Conservation (phyloP, 257 asterid species). For the Mitragyna speciosa region DNA sequence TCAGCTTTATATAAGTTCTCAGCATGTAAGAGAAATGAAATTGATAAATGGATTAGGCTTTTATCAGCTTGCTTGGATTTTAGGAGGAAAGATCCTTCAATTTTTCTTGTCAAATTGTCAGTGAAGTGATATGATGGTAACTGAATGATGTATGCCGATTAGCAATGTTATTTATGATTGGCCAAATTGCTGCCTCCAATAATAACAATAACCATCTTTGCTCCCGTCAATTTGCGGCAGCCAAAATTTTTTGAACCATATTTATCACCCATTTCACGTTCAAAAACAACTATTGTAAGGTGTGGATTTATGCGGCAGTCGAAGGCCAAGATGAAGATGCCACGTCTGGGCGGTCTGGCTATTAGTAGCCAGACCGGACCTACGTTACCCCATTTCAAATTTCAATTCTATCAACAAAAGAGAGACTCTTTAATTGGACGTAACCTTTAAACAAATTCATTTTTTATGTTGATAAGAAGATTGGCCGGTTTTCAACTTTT, state of each 20-base stretch:
- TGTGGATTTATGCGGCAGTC: no score
- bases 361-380: slow-evolving; percentile 2
- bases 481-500: slow-evolving; percentile 2
- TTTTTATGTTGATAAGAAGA: not conserved
- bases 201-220: no score
- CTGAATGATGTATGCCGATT: no score
- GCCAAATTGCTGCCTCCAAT: no score
- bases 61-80: no score
- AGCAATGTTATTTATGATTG: no score
- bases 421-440: slow-evolving; percentile 11
- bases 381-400: not conserved
- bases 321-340: slow-evolving; percentile 6
- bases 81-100: no score
- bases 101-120: no score
- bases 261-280: not conserved
- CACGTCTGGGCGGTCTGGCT: not conserved
- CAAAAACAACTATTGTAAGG: not conserved
- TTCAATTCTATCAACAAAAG: not conserved
- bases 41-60: no score
- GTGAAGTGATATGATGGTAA: no score
- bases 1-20: no score
- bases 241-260: not conserved
- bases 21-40: no score
- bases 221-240: not conserved
- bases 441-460: slow-evolving; percentile 12